Percentiles rank a stretch among this genome's conserved stretches.
phyloP scores from a whole-genome alignment of 1,284 basidiomycete species.

The Cystobasidium pallidum region DNA sequence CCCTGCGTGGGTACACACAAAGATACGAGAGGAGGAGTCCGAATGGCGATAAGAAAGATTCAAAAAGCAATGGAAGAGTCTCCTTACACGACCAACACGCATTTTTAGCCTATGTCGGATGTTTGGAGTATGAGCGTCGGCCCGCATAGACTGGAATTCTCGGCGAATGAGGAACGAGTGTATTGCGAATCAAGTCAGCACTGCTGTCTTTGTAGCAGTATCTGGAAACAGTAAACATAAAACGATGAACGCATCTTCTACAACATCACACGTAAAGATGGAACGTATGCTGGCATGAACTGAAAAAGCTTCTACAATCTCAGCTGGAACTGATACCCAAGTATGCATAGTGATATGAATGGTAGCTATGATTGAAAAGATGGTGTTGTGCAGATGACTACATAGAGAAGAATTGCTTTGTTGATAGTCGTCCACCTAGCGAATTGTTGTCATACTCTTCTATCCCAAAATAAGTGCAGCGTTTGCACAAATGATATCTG shows the following conservation, averaged over 20 bases:
- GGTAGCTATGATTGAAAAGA: too few relatives aligned
- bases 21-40: constrained; percentile 13
- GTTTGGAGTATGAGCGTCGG: constrained; percentile 38
- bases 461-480: neutral
- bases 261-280: neutral
- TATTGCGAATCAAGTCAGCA: neutral
- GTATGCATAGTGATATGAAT: neutral
- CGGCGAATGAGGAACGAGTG: neutral
- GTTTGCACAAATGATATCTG: neutral
- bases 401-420: too few relatives aligned
- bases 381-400: too few relatives aligned
- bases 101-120: constrained; percentile 30
- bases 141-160: constrained; percentile 3
- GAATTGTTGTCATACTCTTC: neutral
- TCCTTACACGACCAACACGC: constrained; percentile 6
- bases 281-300: neutral
- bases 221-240: neutral
- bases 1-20: constrained; percentile 27
- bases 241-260: neutral
- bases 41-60: constrained; percentile 7
- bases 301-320: too few relatives aligned
- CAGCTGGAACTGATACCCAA: neutral
- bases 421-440: too few relatives aligned
- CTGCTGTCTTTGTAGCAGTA: neutral
- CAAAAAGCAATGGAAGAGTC: constrained; percentile 21